A percentile compares a stretch with the other conserved stretches of the same genome.
phyloP scores from a whole-genome alignment of 305 asterid species.

The Lippia alba region DNA sequence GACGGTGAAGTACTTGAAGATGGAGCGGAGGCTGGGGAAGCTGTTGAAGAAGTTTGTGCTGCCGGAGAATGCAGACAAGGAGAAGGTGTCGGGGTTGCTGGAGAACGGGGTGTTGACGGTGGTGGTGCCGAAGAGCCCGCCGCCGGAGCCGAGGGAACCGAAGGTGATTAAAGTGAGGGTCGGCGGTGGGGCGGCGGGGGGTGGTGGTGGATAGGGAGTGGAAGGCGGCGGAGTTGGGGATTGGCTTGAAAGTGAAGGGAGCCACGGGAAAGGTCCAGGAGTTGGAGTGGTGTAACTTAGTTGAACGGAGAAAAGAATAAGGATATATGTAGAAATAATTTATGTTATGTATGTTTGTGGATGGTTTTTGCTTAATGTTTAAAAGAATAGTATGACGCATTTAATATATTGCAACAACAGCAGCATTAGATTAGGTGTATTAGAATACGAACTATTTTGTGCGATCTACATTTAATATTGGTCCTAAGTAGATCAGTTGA shows the following conservation, averaged over 20 bases:
- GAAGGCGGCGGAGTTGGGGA: not conserved
- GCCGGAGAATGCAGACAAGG: conserved; percentile 44
- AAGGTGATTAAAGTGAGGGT: conserved; percentile 42
- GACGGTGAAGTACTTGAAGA: conserved; percentile 37
- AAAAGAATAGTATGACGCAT: too few species aligned
- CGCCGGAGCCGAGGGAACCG: conserved; percentile 46
- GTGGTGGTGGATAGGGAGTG: conserved; percentile 3
- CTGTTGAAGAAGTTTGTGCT: conserved; percentile 48
- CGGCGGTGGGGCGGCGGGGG: conserved; percentile 10
- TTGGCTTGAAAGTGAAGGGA: conserved; percentile 6
- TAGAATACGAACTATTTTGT: too few species aligned
- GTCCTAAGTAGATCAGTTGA: too few species aligned
- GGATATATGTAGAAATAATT: too few species aligned
- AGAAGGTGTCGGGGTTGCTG: conserved; percentile 39
- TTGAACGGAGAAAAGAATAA: too few species aligned
- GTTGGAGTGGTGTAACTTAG: not conserved
- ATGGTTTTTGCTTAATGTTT: too few species aligned
- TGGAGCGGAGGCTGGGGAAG: conserved; percentile 51
- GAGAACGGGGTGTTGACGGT: conserved; percentile 54
- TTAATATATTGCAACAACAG: too few species aligned
- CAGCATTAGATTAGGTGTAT: too few species aligned
- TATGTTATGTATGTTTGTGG: too few species aligned
- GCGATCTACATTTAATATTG: too few species aligned
- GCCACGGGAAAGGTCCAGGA: conserved; percentile 3
- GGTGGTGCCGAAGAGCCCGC: conserved; percentile 45